Base-by-base conservation (phyloP, 441 rosid genomes). In the Daphne laureola region DNA sequence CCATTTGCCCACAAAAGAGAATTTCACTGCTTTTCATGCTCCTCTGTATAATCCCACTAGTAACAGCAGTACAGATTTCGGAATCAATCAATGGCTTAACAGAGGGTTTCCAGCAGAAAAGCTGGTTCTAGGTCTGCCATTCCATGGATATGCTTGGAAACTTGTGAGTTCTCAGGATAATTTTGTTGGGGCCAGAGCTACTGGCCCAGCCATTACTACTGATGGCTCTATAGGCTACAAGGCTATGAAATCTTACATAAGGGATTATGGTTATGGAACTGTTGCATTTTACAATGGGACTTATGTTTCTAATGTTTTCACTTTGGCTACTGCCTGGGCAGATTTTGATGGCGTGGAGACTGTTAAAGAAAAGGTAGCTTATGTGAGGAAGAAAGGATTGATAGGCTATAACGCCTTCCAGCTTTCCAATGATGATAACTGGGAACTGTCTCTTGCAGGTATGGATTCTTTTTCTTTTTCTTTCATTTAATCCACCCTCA, bases 361-460 rank as follows among this genome's bases (percentile, higher is more conserved):
- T 27, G 40, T 73, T 1, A 43, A 17, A 46, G 23, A 18, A 2
- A 73, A 77, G 44, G 64, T 61, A 51, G 18, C 60, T n/a, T 73
- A 77, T 51, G 78, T 74, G 12, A 69, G 53, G 54, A 55, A 49
- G 17, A 76, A 58, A 25, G 69, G 72, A 5, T 43, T 79, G 16
- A 55, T 61, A 14, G 86, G 80, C 53, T 80, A 61, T 51, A 40
- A 25, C 38, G 77, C 38, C 9, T 73, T 56, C 57, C 74, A 66
- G 46, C 38, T 77, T 18, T 5, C 43, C 35, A 38, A 70, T 44
- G 82, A 77, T 48, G 61, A 62, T 35, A 63, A 73, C 3, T 75
- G 79, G 78, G 67, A 15, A 21, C 78, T 78, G 67, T 69, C 72
- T 41, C 50, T 14, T 4, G 70, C 78, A 54, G 67, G 74, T 73